Percentiles rank a stretch among this genome's conserved stretches.
These are phyloP conservation scores for Dalbergia oliveri DNA, from an alignment of 306 rosid species.

Conservation along the genomic window DNA sequence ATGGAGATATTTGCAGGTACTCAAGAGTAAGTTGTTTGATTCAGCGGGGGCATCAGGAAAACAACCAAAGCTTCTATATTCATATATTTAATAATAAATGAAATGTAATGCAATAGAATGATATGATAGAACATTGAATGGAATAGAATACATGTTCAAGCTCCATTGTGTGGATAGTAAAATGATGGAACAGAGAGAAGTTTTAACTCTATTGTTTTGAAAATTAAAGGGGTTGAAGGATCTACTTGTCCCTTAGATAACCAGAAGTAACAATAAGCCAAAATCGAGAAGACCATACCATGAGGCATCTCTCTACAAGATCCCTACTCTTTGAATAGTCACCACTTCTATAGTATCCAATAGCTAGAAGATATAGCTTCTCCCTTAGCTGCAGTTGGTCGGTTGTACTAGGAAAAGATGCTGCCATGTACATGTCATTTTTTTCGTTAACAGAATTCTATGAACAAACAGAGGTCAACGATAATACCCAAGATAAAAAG, in stretches of 20 bases:
- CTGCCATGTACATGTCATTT: slow-evolving; percentile 50
- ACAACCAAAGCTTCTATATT: not conserved
- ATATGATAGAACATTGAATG: too few relatives aligned
- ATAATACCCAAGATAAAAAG: not conserved
- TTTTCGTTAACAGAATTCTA: not conserved
- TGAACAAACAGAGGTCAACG: not conserved
- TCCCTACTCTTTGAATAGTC: slow-evolving; percentile 82
- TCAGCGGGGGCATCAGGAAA: not conserved
- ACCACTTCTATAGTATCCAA: slow-evolving; percentile 73
- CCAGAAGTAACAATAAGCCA: not conserved
- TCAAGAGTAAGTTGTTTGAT: not conserved
- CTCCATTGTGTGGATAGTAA: too few relatives aligned
- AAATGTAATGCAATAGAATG: too few relatives aligned
- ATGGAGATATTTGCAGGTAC: not conserved
- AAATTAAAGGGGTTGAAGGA: not conserved
- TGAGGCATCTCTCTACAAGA: slow-evolving; percentile 72
- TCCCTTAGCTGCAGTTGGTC: slow-evolving; percentile 78
- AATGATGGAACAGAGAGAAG: too few relatives aligned
- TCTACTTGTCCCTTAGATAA: not conserved
- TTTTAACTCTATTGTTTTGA: too few relatives aligned
- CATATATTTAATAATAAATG: too few relatives aligned
- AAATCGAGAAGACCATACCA: slow-evolving; percentile 55
- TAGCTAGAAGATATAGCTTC: slow-evolving; percentile 88
- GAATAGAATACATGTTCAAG: too few relatives aligned
- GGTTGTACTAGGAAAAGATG: slow-evolving; percentile 63